Conservation (phyloP, 257 asterid species). For the Solanum dulcamara region DNA sequence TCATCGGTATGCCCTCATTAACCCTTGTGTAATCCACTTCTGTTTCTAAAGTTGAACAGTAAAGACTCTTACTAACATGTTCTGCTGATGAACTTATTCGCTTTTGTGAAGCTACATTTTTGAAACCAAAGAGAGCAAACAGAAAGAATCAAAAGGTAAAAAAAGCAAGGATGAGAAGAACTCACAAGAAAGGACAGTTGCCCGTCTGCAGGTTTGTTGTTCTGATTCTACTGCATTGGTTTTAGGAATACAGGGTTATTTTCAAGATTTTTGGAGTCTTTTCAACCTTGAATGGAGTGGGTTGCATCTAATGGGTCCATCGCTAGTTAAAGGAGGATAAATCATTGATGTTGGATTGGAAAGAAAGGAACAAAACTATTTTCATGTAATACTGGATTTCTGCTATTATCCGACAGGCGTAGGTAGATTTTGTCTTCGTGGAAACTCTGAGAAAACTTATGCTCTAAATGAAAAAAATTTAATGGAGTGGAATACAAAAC, state of each 20-base stretch:
- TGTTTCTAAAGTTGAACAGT: neutral
- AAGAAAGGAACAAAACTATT: neutral
- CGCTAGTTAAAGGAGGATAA: neutral
- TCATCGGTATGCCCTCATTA: conserved; percentile 48
- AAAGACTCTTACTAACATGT: neutral
- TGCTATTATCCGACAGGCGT: neutral
- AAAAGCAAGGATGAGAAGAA: conserved; percentile 20
- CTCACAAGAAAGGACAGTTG: conserved; percentile 43
- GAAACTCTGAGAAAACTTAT: neutral
- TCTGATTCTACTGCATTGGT: conserved; percentile 1
- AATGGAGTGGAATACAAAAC: neutral
- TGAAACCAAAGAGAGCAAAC: conserved; percentile 60
- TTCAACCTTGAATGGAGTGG: neutral
- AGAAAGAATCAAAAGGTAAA: conserved; percentile 33
- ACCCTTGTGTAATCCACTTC: neutral
- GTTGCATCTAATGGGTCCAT: neutral
- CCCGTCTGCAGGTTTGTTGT: conserved; percentile 82
- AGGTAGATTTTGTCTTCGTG: neutral
- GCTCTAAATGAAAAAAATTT: neutral
- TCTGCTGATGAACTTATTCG: neutral
- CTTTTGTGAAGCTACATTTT: conserved; percentile 53
- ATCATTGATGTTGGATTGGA: neutral
- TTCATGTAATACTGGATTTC: neutral
- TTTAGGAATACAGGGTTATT: neutral
- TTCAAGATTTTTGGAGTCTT: neutral